Evolutionary conservation across 352 stramenopile species (phyloP).

Genomic region (Blastocystis hominis): DNA sequence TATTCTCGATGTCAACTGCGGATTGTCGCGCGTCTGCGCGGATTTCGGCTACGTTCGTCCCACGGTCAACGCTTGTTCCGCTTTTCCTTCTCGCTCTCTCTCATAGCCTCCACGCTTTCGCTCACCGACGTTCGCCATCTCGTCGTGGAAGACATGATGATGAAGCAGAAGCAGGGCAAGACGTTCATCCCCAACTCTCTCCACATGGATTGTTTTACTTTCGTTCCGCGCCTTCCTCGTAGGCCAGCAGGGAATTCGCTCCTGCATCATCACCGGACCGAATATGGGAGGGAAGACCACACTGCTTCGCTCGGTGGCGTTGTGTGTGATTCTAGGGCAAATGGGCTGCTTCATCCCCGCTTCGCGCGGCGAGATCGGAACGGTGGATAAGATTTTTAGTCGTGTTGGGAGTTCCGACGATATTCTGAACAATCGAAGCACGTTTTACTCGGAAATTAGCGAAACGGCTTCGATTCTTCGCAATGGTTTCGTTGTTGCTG

Average conservation of each 20-base stretch:
- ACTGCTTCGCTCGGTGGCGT: slow-evolving; percentile 9
- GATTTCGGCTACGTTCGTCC: background rate
- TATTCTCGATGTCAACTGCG: slow-evolving; percentile 24
- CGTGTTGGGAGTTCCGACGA: slow-evolving; percentile 43
- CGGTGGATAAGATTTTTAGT: slow-evolving; percentile 44
- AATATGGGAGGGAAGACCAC: slow-evolving; percentile 57
- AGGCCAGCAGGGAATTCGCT: background rate
- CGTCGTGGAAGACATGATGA: slow-evolving; percentile 33
- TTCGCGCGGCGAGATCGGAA: background rate
- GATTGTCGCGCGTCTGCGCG: background rate
- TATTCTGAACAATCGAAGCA: slow-evolving; percentile 42
- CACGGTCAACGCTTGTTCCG: background rate
- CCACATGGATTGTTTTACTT: background rate
- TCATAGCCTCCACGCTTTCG: background rate
- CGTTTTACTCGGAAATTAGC: slow-evolving; percentile 35
- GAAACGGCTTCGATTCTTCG: slow-evolving; percentile 25
- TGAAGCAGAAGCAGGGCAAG: slow-evolving; percentile 5
- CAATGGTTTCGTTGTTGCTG: background rate
- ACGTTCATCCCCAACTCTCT: slow-evolving; percentile 40
- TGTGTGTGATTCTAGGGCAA: slow-evolving; percentile 44
- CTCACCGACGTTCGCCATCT: slow-evolving; percentile 5
- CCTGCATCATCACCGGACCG: slow-evolving; percentile 29
- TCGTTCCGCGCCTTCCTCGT: background rate
- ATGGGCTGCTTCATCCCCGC: slow-evolving; percentile 53
- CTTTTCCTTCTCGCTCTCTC: background rate